A percentile compares a stretch with the other conserved stretches of the same genome.
Conservation (phyloP, 768 basidiomycete genomes). For the Leccinum fibrillosum region DNA sequence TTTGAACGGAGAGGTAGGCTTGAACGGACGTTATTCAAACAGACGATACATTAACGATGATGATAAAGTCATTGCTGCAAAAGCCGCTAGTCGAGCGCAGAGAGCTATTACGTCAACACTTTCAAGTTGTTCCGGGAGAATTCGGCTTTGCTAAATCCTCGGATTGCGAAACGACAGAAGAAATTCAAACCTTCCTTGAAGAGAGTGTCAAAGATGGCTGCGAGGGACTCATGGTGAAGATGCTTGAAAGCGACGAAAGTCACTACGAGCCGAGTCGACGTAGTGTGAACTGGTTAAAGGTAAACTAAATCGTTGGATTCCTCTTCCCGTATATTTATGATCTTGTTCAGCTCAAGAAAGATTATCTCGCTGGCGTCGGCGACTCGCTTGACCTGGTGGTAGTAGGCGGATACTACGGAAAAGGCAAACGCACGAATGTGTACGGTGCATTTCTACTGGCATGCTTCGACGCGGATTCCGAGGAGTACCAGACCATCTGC, state of each 20-base stretch:
- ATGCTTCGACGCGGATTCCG: conserved; percentile 91
- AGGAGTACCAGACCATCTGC: conserved; percentile 96
- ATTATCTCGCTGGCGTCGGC: conserved; percentile 93
- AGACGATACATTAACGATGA: not conserved
- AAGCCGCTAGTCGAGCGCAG: conserved; percentile 74
- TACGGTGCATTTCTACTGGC: conserved; percentile 98
- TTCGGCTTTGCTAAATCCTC: conserved; percentile 92
- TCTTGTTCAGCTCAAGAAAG: conserved; percentile 84
- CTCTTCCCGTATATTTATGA: not conserved
- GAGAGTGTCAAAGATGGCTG: conserved; percentile 98
- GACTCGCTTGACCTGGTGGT: conserved; percentile 97
- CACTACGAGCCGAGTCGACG: conserved; percentile 94
- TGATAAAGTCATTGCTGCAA: conserved; percentile 72
- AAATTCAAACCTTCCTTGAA: conserved; percentile 92
- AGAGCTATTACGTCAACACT: conserved; percentile 72
- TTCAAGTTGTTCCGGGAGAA: conserved; percentile 79
- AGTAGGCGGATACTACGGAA: conserved; percentile 96
- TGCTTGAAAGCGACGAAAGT: conserved; percentile 89
- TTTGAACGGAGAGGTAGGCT: conserved; percentile 85
- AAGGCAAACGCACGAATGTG: conserved; percentile 95
- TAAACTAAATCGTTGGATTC: conserved; percentile 27
- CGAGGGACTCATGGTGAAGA: conserved; percentile 99
- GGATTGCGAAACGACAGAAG: conserved; percentile 85
- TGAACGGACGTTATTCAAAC: not conserved
- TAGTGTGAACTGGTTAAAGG: conserved; percentile 98